Evolutionary conservation across 495 filamentous ascomycete species (phyloP).

Genomic region (Achaetomiella virescens): DNA sequence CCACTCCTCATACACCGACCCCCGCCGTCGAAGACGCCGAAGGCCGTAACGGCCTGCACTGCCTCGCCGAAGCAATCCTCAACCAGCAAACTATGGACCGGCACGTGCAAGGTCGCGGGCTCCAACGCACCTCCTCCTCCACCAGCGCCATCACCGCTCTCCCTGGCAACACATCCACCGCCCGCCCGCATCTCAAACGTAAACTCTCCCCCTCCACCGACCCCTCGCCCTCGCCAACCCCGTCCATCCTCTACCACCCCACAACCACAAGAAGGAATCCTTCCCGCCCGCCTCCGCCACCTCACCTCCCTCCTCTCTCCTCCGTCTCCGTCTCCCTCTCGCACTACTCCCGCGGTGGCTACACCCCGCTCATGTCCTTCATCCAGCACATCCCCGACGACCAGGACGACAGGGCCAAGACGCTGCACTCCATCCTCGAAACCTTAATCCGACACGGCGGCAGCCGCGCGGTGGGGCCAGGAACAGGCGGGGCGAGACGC

Average conservation of each 20-base stretch:
- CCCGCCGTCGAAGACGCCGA: constrained; percentile 33
- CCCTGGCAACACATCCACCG: background rate
- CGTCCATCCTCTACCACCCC: background rate
- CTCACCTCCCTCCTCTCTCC: constrained; percentile 31
- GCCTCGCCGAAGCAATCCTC: constrained; percentile 41
- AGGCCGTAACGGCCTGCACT: constrained; percentile 46
- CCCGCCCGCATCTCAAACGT: constrained; percentile 14
- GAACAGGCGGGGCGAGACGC: constrained; percentile 42
- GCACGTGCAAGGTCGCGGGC: constrained; percentile 8
- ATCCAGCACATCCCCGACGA: constrained; percentile 36
- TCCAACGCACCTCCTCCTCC: background rate
- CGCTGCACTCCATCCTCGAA: constrained; percentile 26
- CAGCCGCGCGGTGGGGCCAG: constrained; percentile 35
- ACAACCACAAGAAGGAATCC: constrained; percentile 7
- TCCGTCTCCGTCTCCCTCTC: constrained; percentile 39
- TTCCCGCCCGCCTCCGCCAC: constrained; percentile 25
- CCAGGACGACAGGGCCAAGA: constrained; percentile 35
- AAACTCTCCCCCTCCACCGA: constrained; percentile 11
- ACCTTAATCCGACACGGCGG: constrained; percentile 25
- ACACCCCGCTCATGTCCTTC: constrained; percentile 44
- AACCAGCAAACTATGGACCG: constrained; percentile 24
- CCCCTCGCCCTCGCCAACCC: background rate
- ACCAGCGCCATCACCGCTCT: background rate
- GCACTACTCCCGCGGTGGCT: constrained; percentile 37
- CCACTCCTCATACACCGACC: constrained; percentile 25